A percentile compares a stretch with the other conserved stretches of the same genome.
These are phyloP conservation scores for Backusella parvicylindrica DNA, from an alignment of 192 early-diverging fungal species.

Conservation along the genomic window DNA sequence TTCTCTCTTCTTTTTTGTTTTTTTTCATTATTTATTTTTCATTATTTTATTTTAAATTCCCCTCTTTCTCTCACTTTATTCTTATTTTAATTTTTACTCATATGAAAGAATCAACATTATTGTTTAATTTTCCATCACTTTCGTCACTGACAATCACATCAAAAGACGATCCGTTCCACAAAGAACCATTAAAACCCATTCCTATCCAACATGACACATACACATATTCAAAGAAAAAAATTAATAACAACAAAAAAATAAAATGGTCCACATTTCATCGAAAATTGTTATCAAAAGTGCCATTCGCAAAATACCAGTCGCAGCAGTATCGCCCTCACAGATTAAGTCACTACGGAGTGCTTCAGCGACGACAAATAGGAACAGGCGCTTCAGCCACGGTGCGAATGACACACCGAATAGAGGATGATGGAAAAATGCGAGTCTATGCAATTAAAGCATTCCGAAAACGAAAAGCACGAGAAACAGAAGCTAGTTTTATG, in stretches of 20 bases:
- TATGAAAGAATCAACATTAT: neutral
- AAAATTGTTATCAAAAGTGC: neutral
- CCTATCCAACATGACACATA: neutral
- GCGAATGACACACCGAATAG: conserved; percentile 42
- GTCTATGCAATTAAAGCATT: conserved; percentile 89
- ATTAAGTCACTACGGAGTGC: neutral
- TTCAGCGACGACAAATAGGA: conserved; percentile 49
- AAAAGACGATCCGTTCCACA: neutral
- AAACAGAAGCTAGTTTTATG: conserved; percentile 90
- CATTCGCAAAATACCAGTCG: neutral
- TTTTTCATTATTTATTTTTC: neutral
- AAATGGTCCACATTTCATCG: neutral
- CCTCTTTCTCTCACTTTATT: neutral
- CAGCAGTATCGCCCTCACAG: neutral
- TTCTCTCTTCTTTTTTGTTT: neutral
- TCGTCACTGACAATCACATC: neutral
- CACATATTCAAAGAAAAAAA: neutral
- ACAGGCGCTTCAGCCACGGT: conserved; percentile 91
- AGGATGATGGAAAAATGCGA: conserved; percentile 50
- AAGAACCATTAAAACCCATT: neutral
- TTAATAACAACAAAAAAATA: neutral
- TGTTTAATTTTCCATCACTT: neutral
- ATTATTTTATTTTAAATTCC: neutral
- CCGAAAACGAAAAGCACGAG: conserved; percentile 68
- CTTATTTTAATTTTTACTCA: neutral